Percentiles rank a stretch among this genome's conserved stretches.
Evolutionary conservation across 1,139 yeast species (phyloP).

Genomic region (Taphrina wiesneri): DNA sequence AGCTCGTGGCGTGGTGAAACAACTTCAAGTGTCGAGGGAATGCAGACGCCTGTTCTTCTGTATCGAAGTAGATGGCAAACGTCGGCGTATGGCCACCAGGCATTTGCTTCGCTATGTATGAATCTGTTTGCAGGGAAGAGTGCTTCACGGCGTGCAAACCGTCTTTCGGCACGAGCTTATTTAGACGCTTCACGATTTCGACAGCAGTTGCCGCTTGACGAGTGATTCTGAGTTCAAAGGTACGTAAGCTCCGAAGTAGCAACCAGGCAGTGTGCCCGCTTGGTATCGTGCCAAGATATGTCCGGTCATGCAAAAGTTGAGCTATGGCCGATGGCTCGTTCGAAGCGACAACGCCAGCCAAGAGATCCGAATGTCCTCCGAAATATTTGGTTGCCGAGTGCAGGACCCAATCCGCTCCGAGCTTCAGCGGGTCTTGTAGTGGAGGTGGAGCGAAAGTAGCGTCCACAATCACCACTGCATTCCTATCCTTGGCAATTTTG

Average conservation of each 20-base stretch:
- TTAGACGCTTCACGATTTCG: constrained; percentile 50
- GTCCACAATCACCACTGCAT: constrained; percentile 73
- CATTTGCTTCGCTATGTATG: constrained; percentile 66
- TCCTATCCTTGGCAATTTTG: constrained; percentile 48
- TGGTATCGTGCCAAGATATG: constrained; percentile 71
- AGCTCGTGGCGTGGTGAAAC: constrained; percentile 84
- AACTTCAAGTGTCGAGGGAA: constrained; percentile 69
- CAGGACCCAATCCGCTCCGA: constrained; percentile 82
- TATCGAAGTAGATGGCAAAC: constrained; percentile 61
- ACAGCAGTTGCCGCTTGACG: constrained; percentile 67
- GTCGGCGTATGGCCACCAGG: constrained; percentile 68
- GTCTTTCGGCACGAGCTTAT: constrained; percentile 48
- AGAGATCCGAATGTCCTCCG: constrained; percentile 91
- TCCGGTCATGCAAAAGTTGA: constrained; percentile 60
- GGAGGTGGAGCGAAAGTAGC: constrained; percentile 95
- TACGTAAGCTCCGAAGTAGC: constrained; percentile 73
- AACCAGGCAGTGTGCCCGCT: constrained; percentile 76
- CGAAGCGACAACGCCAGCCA: constrained; percentile 79
- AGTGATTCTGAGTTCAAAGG: constrained; percentile 67
- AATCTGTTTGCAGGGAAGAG: constrained; percentile 44
- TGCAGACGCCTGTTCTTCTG: constrained; percentile 58
- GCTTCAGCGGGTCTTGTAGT: constrained; percentile 63
- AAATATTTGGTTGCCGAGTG: constrained; percentile 90
- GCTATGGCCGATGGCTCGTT: constrained; percentile 54
- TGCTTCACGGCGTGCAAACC: background rate